Evolutionary conservation across 2,329 filamentous ascomycete genomes (phyloP), one percentile per base, ranked within the genome.

Genomic region (Cercospora sesami): DNA sequence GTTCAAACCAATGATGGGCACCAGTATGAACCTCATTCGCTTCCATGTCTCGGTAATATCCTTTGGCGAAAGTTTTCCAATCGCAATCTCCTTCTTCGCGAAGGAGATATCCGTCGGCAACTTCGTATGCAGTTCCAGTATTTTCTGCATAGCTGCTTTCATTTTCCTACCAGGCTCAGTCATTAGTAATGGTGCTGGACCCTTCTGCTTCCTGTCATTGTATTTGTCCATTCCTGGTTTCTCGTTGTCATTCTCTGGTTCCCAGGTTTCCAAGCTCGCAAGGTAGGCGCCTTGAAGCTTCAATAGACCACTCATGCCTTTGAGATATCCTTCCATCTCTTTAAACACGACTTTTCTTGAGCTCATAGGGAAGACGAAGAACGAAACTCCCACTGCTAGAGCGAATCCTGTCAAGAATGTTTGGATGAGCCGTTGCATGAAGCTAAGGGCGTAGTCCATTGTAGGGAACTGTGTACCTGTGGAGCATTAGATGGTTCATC

Each of bases 51-150:
- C 79, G 55, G 86, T 83, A 9, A 92, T 79, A 68, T 93, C 89
- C 64, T 89, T 85, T 0, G 89, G 84, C 14, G 85, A 83, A 5
- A 92, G 79, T 71, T 90, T 90, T 0, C 90, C 90, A 76, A 86
- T 87, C 0, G 90, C 90, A n/a, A 90, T 78, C 71, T 94, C 91
- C 55, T 90, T 84, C 78, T 93, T 92, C 0, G 90, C 91, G 75
- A 91, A 92, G 1, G 84, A 83, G 39, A 93, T 77, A 71, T 93
- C 91, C 0, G 83, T 84, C 63, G 88, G 83, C 5, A 93, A 80
- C 76, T 91, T 92, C 1, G 88, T 89, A 66, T 89, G 85, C 2
- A 93, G 78, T n/a, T 85, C 87, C 28, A 75, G 74, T 6, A 76
- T 65, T 63, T 78, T 75, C 21, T 64, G 68, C 30, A 77, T 53